Conservation (phyloP, 805 yeast genomes). For the Sporopachydermia quercuum region DNA sequence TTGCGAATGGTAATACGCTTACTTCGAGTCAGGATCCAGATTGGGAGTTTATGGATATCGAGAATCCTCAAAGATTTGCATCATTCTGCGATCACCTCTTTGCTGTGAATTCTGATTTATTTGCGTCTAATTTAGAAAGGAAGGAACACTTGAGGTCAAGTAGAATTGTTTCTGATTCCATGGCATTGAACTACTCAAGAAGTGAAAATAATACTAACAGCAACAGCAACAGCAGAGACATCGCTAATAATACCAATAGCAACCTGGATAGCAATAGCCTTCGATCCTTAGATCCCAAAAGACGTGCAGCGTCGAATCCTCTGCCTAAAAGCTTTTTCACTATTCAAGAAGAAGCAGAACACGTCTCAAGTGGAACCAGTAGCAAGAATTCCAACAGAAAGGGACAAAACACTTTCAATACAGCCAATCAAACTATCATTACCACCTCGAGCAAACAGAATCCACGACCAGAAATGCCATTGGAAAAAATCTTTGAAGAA, state of each 20-base stretch:
- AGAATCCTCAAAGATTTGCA: background rate
- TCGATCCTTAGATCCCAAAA: background rate
- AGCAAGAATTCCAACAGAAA: too few species aligned
- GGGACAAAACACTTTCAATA: too few species aligned
- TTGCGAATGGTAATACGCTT: background rate
- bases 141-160: background rate
- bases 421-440: too few species aligned
- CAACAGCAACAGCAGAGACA: too few species aligned
- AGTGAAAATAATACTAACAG: background rate
- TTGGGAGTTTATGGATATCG: background rate
- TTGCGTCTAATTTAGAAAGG: background rate
- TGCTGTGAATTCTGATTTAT: background rate
- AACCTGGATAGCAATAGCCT: too few species aligned
- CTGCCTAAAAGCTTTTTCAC: too few species aligned
- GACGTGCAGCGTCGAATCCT: background rate
- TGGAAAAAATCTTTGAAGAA: background rate
- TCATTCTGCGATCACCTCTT: background rate
- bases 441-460: too few species aligned
- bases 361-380: too few species aligned
- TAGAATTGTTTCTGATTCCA: background rate
- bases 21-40: background rate
- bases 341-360: too few species aligned
- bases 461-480: too few species aligned
- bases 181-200: too few species aligned
- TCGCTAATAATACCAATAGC: too few species aligned